phyloP scores from a whole-genome alignment of 768 basidiomycete species.

The Ramaria sp. region DNA sequence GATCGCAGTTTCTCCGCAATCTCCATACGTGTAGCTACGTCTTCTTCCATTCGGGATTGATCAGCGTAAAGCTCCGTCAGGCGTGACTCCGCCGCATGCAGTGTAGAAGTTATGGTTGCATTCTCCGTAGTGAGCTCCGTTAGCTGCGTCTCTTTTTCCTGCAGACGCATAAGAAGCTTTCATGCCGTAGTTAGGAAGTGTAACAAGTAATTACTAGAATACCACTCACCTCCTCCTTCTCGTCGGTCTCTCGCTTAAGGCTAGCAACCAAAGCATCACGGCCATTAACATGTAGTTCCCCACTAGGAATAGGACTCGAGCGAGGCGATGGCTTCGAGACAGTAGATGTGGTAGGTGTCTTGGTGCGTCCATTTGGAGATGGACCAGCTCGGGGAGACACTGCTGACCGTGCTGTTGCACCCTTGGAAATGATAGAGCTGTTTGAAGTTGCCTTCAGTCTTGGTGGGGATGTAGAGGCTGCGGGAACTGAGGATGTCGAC shows the following conservation, averaged over 20 bases:
- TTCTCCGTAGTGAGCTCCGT: conserved; percentile 52
- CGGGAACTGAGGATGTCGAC: conserved; percentile 3
- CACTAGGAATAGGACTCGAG: conserved; percentile 25
- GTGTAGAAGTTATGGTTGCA: conserved; percentile 48
- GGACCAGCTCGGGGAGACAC: conserved; percentile 46
- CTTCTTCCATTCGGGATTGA: conserved; percentile 71
- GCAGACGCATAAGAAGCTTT: conserved; percentile 69
- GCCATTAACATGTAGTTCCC: conserved; percentile 30
- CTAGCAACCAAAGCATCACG: conserved; percentile 48
- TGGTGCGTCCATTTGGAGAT: conserved; percentile 27
- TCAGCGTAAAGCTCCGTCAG: conserved; percentile 74
- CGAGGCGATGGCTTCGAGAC: conserved; percentile 40
- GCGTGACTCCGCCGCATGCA: conserved; percentile 60
- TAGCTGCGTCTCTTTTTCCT: conserved; percentile 70
- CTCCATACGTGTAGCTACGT: conserved; percentile 73
- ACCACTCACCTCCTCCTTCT: conserved; percentile 62
- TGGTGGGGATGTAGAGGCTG: background rate
- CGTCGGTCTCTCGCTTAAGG: conserved; percentile 67
- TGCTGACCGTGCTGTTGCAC: conserved; percentile 56
- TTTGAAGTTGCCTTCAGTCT: conserved; percentile 21
- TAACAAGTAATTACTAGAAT: background rate
- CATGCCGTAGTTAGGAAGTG: conserved; percentile 6
- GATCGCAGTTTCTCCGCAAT: conserved; percentile 71
- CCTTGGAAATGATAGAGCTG: conserved; percentile 33
- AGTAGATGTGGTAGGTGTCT: conserved; percentile 29